Percentiles rank a stretch among this genome's conserved stretches.
These are phyloP conservation scores for Trichosporon faecale DNA, from an alignment of 1,284 basidiomycete species.

Conservation along the genomic window DNA sequence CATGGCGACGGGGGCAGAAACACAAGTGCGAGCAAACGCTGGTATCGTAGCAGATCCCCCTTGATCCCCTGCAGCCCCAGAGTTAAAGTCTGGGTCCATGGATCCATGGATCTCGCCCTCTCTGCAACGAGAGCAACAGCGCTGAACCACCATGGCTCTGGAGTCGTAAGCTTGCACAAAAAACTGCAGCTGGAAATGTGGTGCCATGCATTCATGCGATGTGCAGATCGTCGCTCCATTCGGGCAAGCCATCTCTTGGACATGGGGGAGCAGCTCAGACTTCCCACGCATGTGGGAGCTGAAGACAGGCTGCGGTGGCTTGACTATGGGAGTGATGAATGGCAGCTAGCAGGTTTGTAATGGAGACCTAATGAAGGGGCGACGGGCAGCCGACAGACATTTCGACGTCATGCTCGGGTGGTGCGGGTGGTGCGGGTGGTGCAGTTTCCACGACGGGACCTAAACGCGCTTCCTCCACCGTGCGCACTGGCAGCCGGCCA, in stretches of 20 bases:
- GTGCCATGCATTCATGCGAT: too few species aligned
- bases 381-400: neutral
- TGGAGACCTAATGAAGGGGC: neutral
- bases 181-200: too few species aligned
- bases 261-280: neutral
- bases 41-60: neutral
- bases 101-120: neutral
- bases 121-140: neutral
- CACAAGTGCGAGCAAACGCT: neutral
- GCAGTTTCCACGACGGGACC: neutral
- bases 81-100: neutral
- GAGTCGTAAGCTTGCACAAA: too few species aligned
- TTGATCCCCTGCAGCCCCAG: neutral
- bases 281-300: constrained; percentile 1
- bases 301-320: neutral
- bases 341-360: neutral
- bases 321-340: neutral
- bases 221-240: neutral
- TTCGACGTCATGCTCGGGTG: neutral
- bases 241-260: neutral
- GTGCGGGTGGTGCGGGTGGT: too few species aligned
- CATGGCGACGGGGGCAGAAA: neutral
- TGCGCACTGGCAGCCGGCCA: too few species aligned
- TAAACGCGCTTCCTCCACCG: neutral
- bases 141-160: too few species aligned